Evolutionary conservation across 805 yeast genomes (phyloP), one percentile per base, ranked within the genome.

Genomic region (Candida schatavii): DNA sequence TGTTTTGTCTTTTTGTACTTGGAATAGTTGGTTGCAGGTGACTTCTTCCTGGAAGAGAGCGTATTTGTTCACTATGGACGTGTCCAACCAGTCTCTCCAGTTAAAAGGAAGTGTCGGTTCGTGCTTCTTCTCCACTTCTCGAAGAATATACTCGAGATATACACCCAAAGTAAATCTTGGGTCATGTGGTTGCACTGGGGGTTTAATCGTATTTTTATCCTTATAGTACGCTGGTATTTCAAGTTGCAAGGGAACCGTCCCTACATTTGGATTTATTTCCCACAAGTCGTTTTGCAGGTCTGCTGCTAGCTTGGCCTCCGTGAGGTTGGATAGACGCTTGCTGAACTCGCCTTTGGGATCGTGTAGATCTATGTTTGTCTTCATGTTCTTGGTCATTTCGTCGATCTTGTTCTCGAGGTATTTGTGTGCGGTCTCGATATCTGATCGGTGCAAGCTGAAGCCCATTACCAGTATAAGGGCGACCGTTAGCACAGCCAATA

Each of bases 31-130:
- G n/a, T 42, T 18, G 46, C 63, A 59, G 5, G 44, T 43, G 5
- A 54, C 43, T 15, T 10, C n/a, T 35, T 7, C 35, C 5, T 31
- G 19, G 35, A 5, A 31, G 15, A 31, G 44, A 5, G 70, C 46
- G 35, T 55, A 59, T 26, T 52, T 53, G 42, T 74, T 64, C 18
- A 78, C 50, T 13, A 52, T 49, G 1, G 74, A 59, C 35, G 75
- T 47, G 53, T 78, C 81, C 1, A 72, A 69, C 82, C 82, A 78
- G 49, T 78, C 83, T n/a, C 69, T 61, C 83, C 83, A 78, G 46
- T 76, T 74, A 48, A 78, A 78, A 26, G 74, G 72, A 0, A 78
- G 29, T 13, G 7, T 14, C 15, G 23, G 15, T 36, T 11, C 21
- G 19, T 13, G 22, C 17, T 35, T 9, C 26, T 49, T 41, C 20